phyloP scores from a whole-genome alignment of 2,329 filamentous ascomycete genomes.

The Monosporascus sp. region DNA sequence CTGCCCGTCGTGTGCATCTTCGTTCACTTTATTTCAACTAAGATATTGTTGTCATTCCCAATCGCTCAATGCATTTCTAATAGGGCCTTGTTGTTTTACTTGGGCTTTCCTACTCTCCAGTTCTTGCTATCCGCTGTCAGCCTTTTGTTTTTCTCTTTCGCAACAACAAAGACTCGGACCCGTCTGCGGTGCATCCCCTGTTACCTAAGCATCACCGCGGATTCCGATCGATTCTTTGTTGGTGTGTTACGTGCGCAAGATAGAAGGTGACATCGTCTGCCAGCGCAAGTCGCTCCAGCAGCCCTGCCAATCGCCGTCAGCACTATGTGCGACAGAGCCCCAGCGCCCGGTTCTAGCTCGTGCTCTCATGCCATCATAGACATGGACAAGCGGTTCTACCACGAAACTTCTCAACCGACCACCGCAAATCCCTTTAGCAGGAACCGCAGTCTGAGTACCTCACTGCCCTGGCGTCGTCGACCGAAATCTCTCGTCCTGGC shows the following conservation, averaged over 20 bases:
- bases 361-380: constrained; percentile 22
- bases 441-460: constrained; percentile 42
- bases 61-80: background rate
- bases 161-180: background rate
- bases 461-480: constrained; percentile 41
- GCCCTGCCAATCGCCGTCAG: background rate
- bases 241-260: background rate
- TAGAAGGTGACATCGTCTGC: background rate
- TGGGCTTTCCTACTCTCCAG: background rate
- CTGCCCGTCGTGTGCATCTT: background rate
- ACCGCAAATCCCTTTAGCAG: constrained; percentile 33
- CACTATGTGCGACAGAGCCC: constrained; percentile 12
- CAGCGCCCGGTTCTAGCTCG: constrained; percentile 21
- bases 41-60: background rate
- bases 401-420: constrained; percentile 15
- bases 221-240: background rate
- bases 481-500: constrained; percentile 34
- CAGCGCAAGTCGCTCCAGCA: background rate
- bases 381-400: constrained; percentile 20
- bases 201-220: background rate
- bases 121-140: no score
- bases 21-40: background rate
- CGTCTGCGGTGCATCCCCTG: background rate
- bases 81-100: background rate
- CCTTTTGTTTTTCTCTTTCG: background rate